phyloP scores from a whole-genome alignment of 208 protist genomes.

The Leishmania mexicana region DNA sequence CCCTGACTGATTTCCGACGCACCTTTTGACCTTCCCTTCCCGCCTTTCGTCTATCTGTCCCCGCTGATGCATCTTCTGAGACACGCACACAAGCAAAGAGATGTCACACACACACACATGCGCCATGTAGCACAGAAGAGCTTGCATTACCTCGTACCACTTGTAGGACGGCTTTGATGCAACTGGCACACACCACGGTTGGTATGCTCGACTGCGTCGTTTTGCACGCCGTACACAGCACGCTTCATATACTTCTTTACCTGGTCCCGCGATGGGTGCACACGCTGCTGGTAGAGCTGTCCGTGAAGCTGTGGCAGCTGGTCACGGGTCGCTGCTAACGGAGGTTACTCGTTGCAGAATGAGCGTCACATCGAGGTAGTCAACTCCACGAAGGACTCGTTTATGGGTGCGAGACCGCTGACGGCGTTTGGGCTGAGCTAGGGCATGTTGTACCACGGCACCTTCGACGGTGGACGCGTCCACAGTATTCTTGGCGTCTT shows the following conservation, averaged over 20 bases:
- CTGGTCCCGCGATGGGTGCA: slow-evolving; percentile 31
- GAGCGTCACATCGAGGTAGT: slow-evolving; percentile 38
- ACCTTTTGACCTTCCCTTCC: not conserved
- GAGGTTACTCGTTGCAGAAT: slow-evolving; percentile 30
- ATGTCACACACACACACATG: not conserved
- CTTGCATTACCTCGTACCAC: not conserved
- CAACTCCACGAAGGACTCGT: slow-evolving; percentile 14
- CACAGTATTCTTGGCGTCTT: slow-evolving; percentile 48
- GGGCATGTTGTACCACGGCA: slow-evolving; percentile 46
- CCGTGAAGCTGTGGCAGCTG: slow-evolving; percentile 36
- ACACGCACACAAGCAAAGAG: not conserved
- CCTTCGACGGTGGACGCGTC: slow-evolving; percentile 63
- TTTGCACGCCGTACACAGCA: slow-evolving; percentile 26
- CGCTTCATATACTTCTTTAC: slow-evolving; percentile 39
- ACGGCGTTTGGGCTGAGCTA: slow-evolving; percentile 37
- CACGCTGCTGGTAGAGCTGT: slow-evolving; percentile 32
- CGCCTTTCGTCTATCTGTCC: not conserved
- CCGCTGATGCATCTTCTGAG: not conserved
- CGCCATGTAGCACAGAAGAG: not conserved
- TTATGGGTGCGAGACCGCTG: slow-evolving; percentile 12
- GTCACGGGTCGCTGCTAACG: slow-evolving; percentile 25
- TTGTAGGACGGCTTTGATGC: not conserved
- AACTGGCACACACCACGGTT: not conserved
- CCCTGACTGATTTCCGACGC: not conserved
- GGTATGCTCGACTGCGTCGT: slow-evolving; percentile 32